A percentile compares a stretch with the other conserved stretches of the same genome.
Evolutionary conservation across 306 rosid species (phyloP).

Genomic region (Quercus agrifolia): DNA sequence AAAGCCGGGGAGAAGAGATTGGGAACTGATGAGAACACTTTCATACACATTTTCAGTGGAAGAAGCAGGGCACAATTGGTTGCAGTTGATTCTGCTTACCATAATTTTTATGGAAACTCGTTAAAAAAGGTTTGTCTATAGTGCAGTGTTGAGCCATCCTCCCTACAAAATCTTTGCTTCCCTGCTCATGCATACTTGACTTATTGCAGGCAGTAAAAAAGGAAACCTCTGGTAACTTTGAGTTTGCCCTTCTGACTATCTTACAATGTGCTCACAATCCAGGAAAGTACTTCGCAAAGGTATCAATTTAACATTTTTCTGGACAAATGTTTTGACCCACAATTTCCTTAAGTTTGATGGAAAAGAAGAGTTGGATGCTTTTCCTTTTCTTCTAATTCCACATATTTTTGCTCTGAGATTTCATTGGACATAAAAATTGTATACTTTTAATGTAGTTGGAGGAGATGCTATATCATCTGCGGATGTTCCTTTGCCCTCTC

Average conservation of each 20-base stretch:
- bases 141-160: background rate
- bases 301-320: conserved; percentile 2
- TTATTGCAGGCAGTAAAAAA: conserved; percentile 31
- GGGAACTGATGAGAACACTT: background rate
- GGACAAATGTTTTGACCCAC: background rate
- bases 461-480: background rate
- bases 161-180: too few species aligned
- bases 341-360: background rate
- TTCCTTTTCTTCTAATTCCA: background rate
- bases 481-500: background rate
- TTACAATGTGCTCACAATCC: conserved; percentile 37
- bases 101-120: conserved; percentile 16
- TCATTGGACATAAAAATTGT: background rate
- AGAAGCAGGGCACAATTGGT: conserved; percentile 44
- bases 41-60: conserved; percentile 35
- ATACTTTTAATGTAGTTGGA: background rate
- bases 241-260: conserved; percentile 33
- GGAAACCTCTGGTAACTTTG: conserved; percentile 42
- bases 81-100: conserved; percentile 38
- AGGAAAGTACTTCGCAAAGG: conserved; percentile 36
- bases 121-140: conserved; percentile 27
- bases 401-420: background rate
- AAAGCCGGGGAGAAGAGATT: too few species aligned
- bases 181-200: too few species aligned
- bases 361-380: background rate